Evolutionary conservation across 2,329 filamentous ascomycete genomes (phyloP).

Genomic region (Diaporthe eres): DNA sequence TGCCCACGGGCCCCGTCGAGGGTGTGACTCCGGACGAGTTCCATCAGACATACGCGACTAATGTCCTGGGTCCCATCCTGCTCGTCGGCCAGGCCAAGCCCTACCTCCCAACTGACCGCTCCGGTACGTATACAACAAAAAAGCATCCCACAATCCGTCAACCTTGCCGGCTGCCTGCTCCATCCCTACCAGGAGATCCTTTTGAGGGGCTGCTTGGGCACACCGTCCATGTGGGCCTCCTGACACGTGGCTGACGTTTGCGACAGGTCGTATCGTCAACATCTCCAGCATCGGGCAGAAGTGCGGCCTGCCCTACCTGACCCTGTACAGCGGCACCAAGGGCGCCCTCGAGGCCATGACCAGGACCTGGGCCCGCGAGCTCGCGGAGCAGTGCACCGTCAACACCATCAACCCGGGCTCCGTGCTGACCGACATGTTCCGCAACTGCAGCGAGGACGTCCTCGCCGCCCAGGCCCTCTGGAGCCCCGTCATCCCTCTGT

Average conservation of each 20-base stretch:
- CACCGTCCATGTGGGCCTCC: not conserved
- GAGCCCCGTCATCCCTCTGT: slow-evolving; percentile 64
- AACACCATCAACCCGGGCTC: slow-evolving; percentile 74
- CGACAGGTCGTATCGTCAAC: slow-evolving; percentile 66
- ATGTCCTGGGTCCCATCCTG: slow-evolving; percentile 70
- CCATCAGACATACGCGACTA: slow-evolving; percentile 68
- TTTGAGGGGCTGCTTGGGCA: not conserved
- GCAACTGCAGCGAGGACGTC: slow-evolving; percentile 66
- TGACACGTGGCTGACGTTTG: slow-evolving; percentile 27
- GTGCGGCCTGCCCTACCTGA: slow-evolving; percentile 67
- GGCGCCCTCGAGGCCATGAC: slow-evolving; percentile 74
- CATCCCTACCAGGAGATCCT: not conserved
- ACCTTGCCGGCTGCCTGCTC: not conserved
- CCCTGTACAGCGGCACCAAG: slow-evolving; percentile 74
- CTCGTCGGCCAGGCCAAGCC: slow-evolving; percentile 68
- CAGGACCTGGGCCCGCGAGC: slow-evolving; percentile 71
- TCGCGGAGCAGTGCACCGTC: slow-evolving; percentile 70
- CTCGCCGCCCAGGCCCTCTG: slow-evolving; percentile 57
- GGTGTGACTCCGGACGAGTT: slow-evolving; percentile 65
- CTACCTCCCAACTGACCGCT: slow-evolving; percentile 69
- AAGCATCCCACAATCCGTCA: not conserved
- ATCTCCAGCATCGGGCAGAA: slow-evolving; percentile 67
- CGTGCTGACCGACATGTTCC: slow-evolving; percentile 60
- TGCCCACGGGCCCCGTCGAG: slow-evolving; percentile 61
- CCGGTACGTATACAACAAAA: slow-evolving; percentile 47